Conservation (phyloP, 164 flowering plant species). For the Echeveria elegans region DNA sequence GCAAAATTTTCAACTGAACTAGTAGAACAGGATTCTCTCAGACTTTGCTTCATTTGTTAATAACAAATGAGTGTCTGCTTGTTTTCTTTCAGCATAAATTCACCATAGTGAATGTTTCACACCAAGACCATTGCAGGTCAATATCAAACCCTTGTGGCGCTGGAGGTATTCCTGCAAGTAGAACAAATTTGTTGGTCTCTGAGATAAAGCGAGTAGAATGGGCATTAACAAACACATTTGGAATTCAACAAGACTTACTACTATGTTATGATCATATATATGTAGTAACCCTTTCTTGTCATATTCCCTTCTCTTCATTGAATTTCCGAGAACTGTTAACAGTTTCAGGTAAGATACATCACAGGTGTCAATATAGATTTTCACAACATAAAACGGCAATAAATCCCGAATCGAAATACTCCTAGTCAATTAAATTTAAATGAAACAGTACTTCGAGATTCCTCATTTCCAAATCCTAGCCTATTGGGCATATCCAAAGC, state of each 20-base stretch:
- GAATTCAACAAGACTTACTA: constrained; percentile 30
- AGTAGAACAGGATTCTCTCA: no score
- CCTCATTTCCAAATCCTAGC: no score
- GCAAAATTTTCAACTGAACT: no score
- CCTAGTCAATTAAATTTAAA: no score
- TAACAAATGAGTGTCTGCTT: no score
- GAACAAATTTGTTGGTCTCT: not conserved
- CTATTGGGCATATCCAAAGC: not conserved
- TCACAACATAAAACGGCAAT: no score
- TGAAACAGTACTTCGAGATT: no score
- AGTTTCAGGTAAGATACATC: not conserved
- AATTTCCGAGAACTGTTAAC: constrained; percentile 74
- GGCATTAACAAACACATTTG: not conserved
- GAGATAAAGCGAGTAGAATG: not conserved
- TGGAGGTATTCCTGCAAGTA: constrained; percentile 72
- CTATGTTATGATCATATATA: constrained; percentile 42
- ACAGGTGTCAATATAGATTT: no score
- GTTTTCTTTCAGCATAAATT: not conserved
- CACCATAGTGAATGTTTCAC: constrained; percentile 61
- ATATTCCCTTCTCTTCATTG: constrained; percentile 62
- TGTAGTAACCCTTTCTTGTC: constrained; percentile 51
- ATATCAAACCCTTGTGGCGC: constrained; percentile 71
- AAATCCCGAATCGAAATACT: no score
- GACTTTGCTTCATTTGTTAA: not conserved
- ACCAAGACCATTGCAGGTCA: constrained; percentile 95